Percentiles rank a stretch among this genome's conserved stretches.
These are phyloP conservation scores for Saussurea involucrata DNA, from an alignment of 129 eudicot species.

Conservation along the genomic window DNA sequence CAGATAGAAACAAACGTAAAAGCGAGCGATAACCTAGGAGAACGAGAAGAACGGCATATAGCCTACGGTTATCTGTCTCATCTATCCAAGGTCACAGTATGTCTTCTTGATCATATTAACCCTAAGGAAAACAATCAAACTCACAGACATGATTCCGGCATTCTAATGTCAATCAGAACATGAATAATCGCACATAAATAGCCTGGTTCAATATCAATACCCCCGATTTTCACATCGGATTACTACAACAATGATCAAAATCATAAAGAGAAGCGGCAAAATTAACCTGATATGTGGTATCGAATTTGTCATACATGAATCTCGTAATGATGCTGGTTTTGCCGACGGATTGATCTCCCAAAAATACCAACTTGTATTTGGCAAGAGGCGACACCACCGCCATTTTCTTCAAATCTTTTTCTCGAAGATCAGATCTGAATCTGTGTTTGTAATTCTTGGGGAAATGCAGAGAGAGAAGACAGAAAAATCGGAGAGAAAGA, in stretches of 20 bases:
- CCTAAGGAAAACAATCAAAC: not conserved
- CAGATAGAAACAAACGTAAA: not conserved
- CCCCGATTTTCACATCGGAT: not conserved
- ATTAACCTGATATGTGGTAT: slow-evolving; percentile 63
- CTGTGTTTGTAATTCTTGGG: not conserved
- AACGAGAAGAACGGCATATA: not conserved
- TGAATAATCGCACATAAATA: not conserved
- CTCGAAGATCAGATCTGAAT: slow-evolving; percentile 23
- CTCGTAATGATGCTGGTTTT: slow-evolving; percentile 80
- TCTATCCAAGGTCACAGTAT: not conserved
- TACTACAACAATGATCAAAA: not conserved
- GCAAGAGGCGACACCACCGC: slow-evolving; percentile 70
- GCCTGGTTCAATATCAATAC: not conserved
- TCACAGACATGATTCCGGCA: not conserved
- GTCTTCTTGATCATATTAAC: not conserved
- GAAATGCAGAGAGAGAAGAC: slow-evolving; percentile 4
- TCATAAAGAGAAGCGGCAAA: not conserved
- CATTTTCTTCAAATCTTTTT: slow-evolving; percentile 24
- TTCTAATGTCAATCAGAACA: not conserved
- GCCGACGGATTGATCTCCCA: slow-evolving; percentile 79
- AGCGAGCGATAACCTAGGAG: not conserved
- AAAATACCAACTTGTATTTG: slow-evolving; percentile 66
- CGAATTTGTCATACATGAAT: slow-evolving; percentile 80
- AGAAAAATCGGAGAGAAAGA: slow-evolving; percentile 4
- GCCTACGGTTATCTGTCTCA: not conserved